Evolutionary conservation across 495 filamentous ascomycete genomes (phyloP).

Genomic region (Podospora sp.): DNA sequence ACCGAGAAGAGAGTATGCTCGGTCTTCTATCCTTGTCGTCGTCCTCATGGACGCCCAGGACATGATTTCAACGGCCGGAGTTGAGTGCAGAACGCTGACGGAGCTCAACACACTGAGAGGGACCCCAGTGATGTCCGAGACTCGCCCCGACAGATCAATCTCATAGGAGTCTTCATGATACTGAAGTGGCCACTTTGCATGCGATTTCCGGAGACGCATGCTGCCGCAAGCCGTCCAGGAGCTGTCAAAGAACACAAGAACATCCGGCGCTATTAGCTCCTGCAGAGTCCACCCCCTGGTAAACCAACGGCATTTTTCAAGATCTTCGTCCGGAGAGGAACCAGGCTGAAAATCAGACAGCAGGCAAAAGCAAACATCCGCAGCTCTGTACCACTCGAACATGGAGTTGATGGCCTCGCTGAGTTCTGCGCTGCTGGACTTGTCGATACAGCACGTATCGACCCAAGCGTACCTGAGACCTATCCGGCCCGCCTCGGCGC

Average conservation of each 20-base stretch:
- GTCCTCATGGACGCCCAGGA: neutral
- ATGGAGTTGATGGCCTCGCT: neutral
- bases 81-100: neutral
- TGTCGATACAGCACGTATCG: neutral
- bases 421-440: neutral
- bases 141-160: neutral
- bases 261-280: neutral
- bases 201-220: neutral
- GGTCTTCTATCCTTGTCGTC: neutral
- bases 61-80: slow-evolving; percentile 5
- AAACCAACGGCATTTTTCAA: neutral
- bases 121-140: slow-evolving; percentile 2
- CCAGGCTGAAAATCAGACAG: neutral
- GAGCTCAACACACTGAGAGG: neutral
- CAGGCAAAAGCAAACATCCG: neutral
- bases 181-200: neutral
- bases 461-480: neutral
- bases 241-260: slow-evolving; percentile 6
- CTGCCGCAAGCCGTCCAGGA: neutral
- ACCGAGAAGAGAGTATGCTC: neutral
- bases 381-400: neutral
- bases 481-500: neutral
- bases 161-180: neutral
- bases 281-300: slow-evolving; percentile 5
- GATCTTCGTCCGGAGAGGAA: neutral